phyloP scores from a whole-genome alignment of 192 early-diverging fungal genomes.

The Podila horticola region DNA sequence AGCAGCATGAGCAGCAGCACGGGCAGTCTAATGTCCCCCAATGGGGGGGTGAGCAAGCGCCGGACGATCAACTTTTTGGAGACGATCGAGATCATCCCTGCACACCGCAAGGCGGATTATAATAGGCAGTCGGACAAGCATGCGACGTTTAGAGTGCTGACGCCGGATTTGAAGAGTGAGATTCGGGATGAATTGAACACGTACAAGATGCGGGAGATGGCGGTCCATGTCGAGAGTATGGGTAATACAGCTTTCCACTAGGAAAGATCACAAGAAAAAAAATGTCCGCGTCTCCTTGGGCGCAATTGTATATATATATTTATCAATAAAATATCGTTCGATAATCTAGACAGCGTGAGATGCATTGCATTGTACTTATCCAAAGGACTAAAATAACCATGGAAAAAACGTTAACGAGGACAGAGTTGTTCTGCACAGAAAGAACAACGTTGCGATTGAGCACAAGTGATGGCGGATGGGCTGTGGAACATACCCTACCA shows the following conservation, averaged over 20 bases:
- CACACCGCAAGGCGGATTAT: constrained; percentile 31
- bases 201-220: constrained; percentile 57
- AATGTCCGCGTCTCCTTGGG: background rate
- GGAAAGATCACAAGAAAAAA: background rate
- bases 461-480: too few relatives aligned
- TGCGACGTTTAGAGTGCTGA: constrained; percentile 49
- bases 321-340: too few relatives aligned
- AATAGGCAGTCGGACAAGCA: constrained; percentile 38
- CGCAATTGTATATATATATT: too few relatives aligned
- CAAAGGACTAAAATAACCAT: too few relatives aligned
- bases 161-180: constrained; percentile 32
- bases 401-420: too few relatives aligned
- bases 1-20: background rate
- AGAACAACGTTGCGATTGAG: too few relatives aligned
- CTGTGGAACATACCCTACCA: too few relatives aligned
- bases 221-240: constrained; percentile 51
- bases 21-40: background rate
- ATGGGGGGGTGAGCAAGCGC: background rate
- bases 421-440: too few relatives aligned
- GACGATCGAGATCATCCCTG: constrained; percentile 39
- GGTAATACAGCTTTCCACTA: constrained; percentile 50
- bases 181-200: constrained; percentile 51
- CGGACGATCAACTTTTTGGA: constrained; percentile 28
- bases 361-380: too few relatives aligned
- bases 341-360: too few relatives aligned